These are phyloP conservation scores for Sporothrix phasma DNA, from an alignment of 2,329 filamentous ascomycete species.

Conservation along the genomic window DNA sequence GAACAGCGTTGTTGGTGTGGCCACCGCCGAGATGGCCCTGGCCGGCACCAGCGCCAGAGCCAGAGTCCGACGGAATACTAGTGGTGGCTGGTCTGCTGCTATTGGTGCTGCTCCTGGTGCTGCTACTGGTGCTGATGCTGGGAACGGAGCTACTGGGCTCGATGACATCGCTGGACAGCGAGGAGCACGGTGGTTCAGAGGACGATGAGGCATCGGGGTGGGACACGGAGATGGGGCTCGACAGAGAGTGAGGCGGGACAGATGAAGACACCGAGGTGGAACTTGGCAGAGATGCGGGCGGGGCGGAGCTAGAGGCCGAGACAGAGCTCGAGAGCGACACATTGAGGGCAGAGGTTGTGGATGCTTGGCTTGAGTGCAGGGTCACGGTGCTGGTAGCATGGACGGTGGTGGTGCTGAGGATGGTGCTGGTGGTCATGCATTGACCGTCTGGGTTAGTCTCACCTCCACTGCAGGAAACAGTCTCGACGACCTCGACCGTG, in stretches of 20 bases:
- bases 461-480: slow-evolving; percentile 16
- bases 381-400: slow-evolving; percentile 2
- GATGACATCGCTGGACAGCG: neutral
- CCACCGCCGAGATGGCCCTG: neutral
- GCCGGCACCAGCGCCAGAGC: neutral
- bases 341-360: neutral
- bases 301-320: neutral
- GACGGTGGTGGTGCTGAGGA: neutral
- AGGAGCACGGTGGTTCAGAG: neutral
- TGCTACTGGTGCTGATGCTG: neutral
- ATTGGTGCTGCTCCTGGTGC: too few species aligned
- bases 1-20: slow-evolving; percentile 1
- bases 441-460: slow-evolving; percentile 14
- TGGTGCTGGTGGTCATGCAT: neutral
- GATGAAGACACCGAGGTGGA: neutral
- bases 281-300: neutral
- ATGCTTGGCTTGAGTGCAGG: slow-evolving; percentile 4
- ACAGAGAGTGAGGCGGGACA: neutral
- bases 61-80: neutral
- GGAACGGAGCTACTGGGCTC: slow-evolving; percentile 3
- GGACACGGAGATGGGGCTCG: slow-evolving; percentile 2
- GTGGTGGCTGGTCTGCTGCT: neutral
- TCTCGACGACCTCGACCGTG: slow-evolving; percentile 9
- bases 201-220: neutral
- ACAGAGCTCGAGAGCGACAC: too few species aligned